Evolutionary conservation across 2,329 filamentous ascomycete species (phyloP), one percentile per base, ranked within the genome.

Genomic region (Ophiocordyceps australis): DNA sequence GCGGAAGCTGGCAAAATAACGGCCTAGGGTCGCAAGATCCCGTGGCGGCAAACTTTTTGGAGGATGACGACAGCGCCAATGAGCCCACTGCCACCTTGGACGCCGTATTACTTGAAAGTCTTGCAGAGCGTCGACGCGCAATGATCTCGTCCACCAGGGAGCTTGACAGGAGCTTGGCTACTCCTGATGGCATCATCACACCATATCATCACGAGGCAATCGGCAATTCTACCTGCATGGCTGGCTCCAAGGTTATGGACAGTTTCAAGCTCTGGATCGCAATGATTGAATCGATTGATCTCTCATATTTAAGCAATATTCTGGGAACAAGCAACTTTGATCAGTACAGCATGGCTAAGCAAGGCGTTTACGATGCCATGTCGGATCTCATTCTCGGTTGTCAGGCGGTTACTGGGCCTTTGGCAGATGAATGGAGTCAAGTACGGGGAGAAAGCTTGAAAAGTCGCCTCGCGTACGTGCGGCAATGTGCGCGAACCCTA

Each of bases 381-480:
- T 85, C 83, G 7, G 89, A 95, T 45, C 65, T 98, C 16, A 55
- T 95, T 4, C 55, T 93, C 25, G 73, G 76, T 30, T 94, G 85
- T 41, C 89, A 98, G 50, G 73, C 79, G 14, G 77, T 95, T n/a
- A 80, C 83, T 5, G 81, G 81, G 7, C 89, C 89, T 5, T 52
- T 98, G 22, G 80, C 77, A 7, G 89, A 98, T 45, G 89, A 98
- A 52, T 98, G 89, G 89, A 72, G 85, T 4, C 83, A 93, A 45
- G 62, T 85, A n/a, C 73, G 83, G 22, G 82, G 83, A 2, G 82
- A 92, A 45, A 79, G 85, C 7, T 59, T 98, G 17, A 86, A 94
- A 42, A 81, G 81, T 36, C 73, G 89, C 14, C 52, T 95, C 15
- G 78, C 77, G 35, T 75, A 79, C 34, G 82, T 94, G 30, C 70